Evolutionary conservation across 148 eudicot genomes (phyloP).

Genomic region (Camellia japonica): DNA sequence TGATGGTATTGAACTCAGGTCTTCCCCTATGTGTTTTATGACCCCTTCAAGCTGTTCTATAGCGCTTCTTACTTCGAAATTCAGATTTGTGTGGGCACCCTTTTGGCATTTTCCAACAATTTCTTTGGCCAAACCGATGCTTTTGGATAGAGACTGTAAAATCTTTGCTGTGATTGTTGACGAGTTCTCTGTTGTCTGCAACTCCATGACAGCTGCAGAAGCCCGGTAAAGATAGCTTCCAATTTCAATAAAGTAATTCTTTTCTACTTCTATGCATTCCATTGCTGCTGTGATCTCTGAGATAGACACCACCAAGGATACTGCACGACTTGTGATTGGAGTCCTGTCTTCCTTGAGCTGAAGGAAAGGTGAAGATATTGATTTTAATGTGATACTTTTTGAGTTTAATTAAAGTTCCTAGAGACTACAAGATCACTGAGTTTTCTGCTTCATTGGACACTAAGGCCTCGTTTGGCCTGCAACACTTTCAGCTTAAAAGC

Average conservation of each 20-base stretch:
- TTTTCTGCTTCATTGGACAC: neutral
- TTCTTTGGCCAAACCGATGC: conserved; percentile 38
- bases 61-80: conserved; percentile 24
- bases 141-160: conserved; percentile 43
- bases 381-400: neutral
- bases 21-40: conserved; percentile 55
- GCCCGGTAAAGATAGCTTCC: conserved; percentile 62
- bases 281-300: conserved; percentile 46
- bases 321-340: conserved; percentile 27
- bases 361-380: conserved; percentile 5
- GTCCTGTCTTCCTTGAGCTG: conserved; percentile 37
- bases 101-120: conserved; percentile 28
- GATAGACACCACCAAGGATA: conserved; percentile 39
- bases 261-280: conserved; percentile 32
- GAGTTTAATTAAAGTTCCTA: neutral
- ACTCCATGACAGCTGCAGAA: conserved; percentile 50
- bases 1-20: conserved; percentile 46
- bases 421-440: no score
- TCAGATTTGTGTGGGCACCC: conserved; percentile 16
- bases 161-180: conserved; percentile 29
- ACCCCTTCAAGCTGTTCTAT: conserved; percentile 53
- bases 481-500: no score
- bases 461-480: no score
- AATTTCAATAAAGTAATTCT: conserved; percentile 42
- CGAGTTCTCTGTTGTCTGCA: conserved; percentile 34